These are phyloP conservation scores for Eucalyptus viminalis DNA, from an alignment of 345 rosid genomes.

Conservation along the genomic window DNA sequence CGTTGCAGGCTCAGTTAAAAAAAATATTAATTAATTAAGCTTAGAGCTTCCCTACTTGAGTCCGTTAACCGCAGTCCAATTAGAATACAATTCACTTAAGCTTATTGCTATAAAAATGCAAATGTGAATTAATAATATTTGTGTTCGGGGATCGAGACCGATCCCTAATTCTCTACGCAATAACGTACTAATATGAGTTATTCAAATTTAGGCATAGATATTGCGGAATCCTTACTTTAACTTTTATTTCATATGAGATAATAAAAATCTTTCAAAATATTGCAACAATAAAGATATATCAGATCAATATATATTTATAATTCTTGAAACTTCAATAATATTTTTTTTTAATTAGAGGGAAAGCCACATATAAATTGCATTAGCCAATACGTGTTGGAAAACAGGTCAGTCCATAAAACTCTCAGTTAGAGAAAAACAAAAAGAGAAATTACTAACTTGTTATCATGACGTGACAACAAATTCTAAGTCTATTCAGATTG, in stretches of 20 bases:
- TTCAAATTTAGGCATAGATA: not conserved
- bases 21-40: fast-evolving
- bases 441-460: not conserved
- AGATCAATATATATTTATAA: not conserved
- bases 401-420: not conserved
- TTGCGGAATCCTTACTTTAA: not conserved
- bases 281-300: not conserved
- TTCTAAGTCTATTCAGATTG: not conserved
- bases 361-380: not conserved
- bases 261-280: not conserved
- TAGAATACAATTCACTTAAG: not conserved
- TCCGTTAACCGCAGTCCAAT: not conserved
- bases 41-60: not conserved
- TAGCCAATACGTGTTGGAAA: not conserved
- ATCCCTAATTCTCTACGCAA: not conserved
- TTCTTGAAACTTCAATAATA: not conserved
- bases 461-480: not conserved
- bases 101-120: not conserved
- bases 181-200: not conserved
- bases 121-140: not conserved
- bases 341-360: not conserved
- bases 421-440: not conserved
- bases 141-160: not conserved
- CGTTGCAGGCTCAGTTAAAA: not conserved
- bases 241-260: not conserved